These are phyloP conservation scores for Gnomoniopsis smithogilvyi DNA, from an alignment of 2,329 filamentous ascomycete genomes.

Conservation along the genomic window DNA sequence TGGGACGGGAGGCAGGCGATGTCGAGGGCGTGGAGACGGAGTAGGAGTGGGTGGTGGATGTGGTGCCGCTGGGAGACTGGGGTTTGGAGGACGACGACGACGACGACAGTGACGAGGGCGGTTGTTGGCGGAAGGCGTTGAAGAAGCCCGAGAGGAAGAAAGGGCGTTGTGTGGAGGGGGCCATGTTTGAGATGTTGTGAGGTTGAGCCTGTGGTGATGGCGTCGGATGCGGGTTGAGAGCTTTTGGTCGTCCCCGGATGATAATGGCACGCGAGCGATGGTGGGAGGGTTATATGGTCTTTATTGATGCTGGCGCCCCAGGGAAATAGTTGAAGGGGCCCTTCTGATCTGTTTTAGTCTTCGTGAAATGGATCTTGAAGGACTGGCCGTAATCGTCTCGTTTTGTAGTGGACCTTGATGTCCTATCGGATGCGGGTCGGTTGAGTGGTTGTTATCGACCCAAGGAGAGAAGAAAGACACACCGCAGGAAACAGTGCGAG, in stretches of 20 bases:
- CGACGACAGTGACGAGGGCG: conserved; percentile 30
- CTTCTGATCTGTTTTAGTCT: not conserved
- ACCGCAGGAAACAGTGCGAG: not conserved
- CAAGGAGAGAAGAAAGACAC: not conserved
- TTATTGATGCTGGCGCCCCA: not conserved
- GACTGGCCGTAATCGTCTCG: not conserved
- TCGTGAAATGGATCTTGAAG: not conserved
- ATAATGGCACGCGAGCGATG: not conserved
- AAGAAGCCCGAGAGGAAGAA: conserved; percentile 57
- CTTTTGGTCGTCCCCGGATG: not conserved
- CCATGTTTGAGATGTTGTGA: conserved; percentile 31
- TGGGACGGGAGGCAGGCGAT: conserved; percentile 23
- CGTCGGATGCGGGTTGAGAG: not conserved
- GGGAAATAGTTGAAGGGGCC: too few species aligned
- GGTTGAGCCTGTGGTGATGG: not conserved
- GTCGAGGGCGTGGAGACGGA: conserved; percentile 22
- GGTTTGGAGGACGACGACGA: conserved; percentile 29
- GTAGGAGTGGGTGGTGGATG: conserved; percentile 22
- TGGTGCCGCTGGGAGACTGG: conserved; percentile 28
- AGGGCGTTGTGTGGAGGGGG: conserved; percentile 44
- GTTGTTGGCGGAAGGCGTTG: conserved; percentile 51
- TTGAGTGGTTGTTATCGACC: not conserved
- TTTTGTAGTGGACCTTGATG: not conserved
- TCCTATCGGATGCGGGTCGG: not conserved
- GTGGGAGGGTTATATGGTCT: not conserved